phyloP scores from a whole-genome alignment of 352 stramenopile species.

The Phytophthora melonis region DNA sequence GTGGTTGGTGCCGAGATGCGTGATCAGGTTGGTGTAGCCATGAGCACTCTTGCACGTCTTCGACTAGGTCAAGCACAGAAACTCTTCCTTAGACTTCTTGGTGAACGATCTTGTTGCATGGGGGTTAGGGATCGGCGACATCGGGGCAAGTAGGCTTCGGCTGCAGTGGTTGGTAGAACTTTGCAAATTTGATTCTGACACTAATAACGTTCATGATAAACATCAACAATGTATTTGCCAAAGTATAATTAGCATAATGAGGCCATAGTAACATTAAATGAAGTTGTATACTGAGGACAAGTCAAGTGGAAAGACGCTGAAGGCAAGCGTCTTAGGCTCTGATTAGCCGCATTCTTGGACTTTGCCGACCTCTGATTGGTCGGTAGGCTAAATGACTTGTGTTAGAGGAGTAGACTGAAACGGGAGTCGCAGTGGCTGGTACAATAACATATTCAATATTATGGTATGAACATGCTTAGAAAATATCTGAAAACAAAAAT shows the following conservation, averaged over 20 bases:
- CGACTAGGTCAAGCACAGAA: slow-evolving; percentile 1
- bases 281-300: background rate
- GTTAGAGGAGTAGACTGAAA: no score
- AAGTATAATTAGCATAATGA: background rate
- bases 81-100: slow-evolving; percentile 11
- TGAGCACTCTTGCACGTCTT: slow-evolving; percentile 14
- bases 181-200: background rate
- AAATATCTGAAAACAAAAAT: no score
- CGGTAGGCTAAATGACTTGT: background rate
- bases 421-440: background rate
- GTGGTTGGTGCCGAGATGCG: slow-evolving; percentile 9
- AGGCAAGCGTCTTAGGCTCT: no score
- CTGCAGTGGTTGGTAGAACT: background rate
- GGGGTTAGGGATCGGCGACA: slow-evolving; percentile 2
- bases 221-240: background rate
- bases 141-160: background rate
- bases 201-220: background rate
- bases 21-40: slow-evolving; percentile 17
- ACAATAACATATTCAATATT: background rate
- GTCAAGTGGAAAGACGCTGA: background rate
- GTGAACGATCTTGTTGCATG: slow-evolving; percentile 11
- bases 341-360: background rate
- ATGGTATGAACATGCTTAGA: background rate
- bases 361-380: background rate
- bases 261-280: background rate